These are phyloP conservation scores for Hymenoscyphus infarciens DNA, from an alignment of 2,329 filamentous ascomycete species.

Conservation along the genomic window DNA sequence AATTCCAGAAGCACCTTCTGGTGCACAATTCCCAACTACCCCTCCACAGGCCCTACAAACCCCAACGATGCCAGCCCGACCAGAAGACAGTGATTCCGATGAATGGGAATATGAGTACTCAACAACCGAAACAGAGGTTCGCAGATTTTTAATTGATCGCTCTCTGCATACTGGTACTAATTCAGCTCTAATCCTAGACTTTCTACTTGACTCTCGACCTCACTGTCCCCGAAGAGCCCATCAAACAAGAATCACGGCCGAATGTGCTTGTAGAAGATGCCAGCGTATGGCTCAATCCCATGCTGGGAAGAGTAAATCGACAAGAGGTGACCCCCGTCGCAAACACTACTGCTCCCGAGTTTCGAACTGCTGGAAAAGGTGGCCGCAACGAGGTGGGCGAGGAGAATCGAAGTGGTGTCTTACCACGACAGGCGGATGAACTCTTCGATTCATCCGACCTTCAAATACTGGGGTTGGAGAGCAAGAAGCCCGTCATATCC, in stretches of 20 bases:
- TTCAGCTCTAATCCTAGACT: slow-evolving; percentile 42
- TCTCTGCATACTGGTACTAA: not conserved
- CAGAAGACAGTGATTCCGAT: slow-evolving; percentile 47
- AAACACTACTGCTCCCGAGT: slow-evolving; percentile 4
- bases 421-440: not conserved
- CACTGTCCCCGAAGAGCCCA: slow-evolving; percentile 40
- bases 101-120: slow-evolving; percentile 69
- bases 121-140: slow-evolving; percentile 57
- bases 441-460: slow-evolving; percentile 37
- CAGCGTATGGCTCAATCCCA: slow-evolving; percentile 25
- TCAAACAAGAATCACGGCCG: slow-evolving; percentile 12
- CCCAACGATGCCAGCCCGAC: slow-evolving; percentile 12
- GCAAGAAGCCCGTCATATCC: slow-evolving; percentile 69
- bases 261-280: slow-evolving; percentile 9
- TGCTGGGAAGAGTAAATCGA: not conserved
- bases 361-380: slow-evolving; percentile 6
- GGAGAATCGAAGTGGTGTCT: slow-evolving; percentile 20
- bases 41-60: slow-evolving; percentile 10
- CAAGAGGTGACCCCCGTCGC: slow-evolving; percentile 8
- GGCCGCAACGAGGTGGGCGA: slow-evolving; percentile 20
- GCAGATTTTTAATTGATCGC: not conserved
- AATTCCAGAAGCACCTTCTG: slow-evolving; percentile 3
- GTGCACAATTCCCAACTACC: slow-evolving; percentile 8
- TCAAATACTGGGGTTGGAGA: slow-evolving; percentile 82
- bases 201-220: slow-evolving; percentile 63